Conservation (phyloP, 176 grass and related monocot genomes). For the Rhynchospora tenuis region DNA sequence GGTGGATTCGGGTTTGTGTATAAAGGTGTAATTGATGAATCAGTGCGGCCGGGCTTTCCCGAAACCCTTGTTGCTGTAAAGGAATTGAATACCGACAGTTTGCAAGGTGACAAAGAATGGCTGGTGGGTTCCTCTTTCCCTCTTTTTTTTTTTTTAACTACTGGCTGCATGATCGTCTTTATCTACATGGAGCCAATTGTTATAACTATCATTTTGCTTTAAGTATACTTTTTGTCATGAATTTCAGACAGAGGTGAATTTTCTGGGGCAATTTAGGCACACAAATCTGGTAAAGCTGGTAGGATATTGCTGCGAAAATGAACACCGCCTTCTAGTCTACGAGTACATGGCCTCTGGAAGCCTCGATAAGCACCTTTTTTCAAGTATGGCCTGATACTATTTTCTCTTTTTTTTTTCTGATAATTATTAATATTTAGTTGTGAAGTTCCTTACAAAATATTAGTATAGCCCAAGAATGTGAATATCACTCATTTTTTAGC, state of each 20-base stretch:
- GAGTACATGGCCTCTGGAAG: constrained; percentile 80
- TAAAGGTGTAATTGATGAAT: constrained; percentile 32
- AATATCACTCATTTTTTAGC: neutral
- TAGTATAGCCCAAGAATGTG: neutral
- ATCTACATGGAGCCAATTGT: neutral
- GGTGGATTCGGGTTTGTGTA: constrained; percentile 81
- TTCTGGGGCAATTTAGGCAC: constrained; percentile 58
- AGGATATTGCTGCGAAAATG: constrained; percentile 77
- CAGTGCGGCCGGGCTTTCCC: constrained; percentile 7
- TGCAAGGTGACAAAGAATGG: constrained; percentile 83
- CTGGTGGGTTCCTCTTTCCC: constrained; percentile 31
- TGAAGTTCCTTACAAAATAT: neutral
- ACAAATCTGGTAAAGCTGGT: constrained; percentile 62
- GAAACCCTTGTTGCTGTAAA: constrained; percentile 48
- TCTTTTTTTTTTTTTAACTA: neutral
- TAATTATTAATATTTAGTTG: neutral
- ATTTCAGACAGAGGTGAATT: constrained; percentile 69
- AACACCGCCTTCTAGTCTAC: constrained; percentile 73
- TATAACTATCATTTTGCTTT: neutral
- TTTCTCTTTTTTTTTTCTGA: neutral
- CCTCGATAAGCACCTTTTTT: constrained; percentile 80
- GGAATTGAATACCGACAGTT: constrained; percentile 56
- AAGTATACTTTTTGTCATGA: neutral
- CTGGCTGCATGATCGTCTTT: neutral
- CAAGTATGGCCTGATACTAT: constrained; percentile 19